Percentiles rank a stretch among this genome's conserved stretches.
These are phyloP conservation scores for Rhizopogon parksii DNA, from an alignment of 1,284 basidiomycete genomes.

Conservation along the genomic window DNA sequence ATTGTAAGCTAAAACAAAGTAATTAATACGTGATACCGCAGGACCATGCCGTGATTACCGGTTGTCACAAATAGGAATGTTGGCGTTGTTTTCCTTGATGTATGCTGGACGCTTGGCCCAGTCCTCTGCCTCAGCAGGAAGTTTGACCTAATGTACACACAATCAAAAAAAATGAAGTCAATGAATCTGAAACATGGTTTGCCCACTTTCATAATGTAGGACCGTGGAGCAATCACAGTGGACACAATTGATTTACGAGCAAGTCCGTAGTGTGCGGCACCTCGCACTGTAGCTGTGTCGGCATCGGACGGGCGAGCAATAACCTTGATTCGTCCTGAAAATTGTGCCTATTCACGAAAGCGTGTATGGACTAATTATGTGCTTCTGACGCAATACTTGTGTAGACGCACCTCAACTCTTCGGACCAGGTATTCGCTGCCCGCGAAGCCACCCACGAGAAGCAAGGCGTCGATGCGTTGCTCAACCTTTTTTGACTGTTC, in stretches of 20 bases:
- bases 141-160: constrained; percentile 53
- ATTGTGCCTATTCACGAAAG: constrained; percentile 43
- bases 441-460: constrained; percentile 81
- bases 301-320: constrained; percentile 75
- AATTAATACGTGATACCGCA: constrained; percentile 16
- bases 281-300: constrained; percentile 76
- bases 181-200: neutral
- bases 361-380: neutral
- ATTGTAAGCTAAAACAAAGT: constrained; percentile 54
- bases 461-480: constrained; percentile 65
- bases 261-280: constrained; percentile 78
- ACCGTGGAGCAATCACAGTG: constrained; percentile 68
- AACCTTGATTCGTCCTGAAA: constrained; percentile 55
- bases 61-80: constrained; percentile 72
- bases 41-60: constrained; percentile 39
- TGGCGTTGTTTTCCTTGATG: constrained; percentile 68
- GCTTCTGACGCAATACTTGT: neutral
- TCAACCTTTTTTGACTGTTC: constrained; percentile 60
- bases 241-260: constrained; percentile 66
- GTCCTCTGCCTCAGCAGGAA: constrained; percentile 75
- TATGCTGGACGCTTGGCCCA: constrained; percentile 76
- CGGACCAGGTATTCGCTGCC: constrained; percentile 75
- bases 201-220: constrained; percentile 75
- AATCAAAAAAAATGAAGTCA: neutral
- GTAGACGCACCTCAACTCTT: constrained; percentile 54